These are phyloP conservation scores for Penicillium longicatenatum DNA, from an alignment of 495 filamentous ascomycete species.

Conservation along the genomic window DNA sequence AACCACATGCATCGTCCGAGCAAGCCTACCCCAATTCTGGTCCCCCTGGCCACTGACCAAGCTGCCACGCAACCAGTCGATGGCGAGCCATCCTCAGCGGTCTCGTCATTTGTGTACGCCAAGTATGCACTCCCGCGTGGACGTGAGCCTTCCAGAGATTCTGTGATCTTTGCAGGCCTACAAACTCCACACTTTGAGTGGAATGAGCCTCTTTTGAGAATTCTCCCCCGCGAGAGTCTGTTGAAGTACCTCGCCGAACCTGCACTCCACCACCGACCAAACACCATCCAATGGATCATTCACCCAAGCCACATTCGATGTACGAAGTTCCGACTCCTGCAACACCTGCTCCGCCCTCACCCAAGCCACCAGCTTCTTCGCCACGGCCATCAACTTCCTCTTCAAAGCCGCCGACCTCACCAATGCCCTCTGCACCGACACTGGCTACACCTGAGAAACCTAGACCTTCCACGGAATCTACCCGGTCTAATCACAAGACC, in stretches of 20 bases:
- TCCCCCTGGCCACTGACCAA: conserved; percentile 32
- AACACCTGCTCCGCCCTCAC: conserved; percentile 17
- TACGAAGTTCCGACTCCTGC: conserved; percentile 33
- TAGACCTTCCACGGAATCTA: conserved; percentile 49
- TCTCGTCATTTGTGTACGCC: conserved; percentile 79
- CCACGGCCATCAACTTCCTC: conserved; percentile 3
- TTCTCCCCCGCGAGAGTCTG: conserved; percentile 47
- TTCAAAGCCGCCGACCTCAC: not conserved
- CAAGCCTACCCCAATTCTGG: conserved; percentile 43
- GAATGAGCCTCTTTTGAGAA: conserved; percentile 58
- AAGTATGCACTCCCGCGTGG: conserved; percentile 84
- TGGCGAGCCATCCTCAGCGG: conserved; percentile 47
- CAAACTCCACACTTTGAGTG: conserved; percentile 62
- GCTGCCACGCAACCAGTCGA: conserved; percentile 17
- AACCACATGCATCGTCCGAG: conserved; percentile 35
- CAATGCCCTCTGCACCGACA: conserved; percentile 13
- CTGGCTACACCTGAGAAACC: conserved; percentile 31
- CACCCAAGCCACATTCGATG: conserved; percentile 42
- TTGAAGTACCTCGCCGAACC: conserved; percentile 36
- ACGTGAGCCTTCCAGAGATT: conserved; percentile 70
- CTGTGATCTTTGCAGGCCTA: conserved; percentile 62
- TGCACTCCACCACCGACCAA: conserved; percentile 40
- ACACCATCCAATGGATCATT: conserved; percentile 20
- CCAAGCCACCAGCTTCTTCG: not conserved
- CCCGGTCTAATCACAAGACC: conserved; percentile 35